Conservation (phyloP, 108 stramenopile species). For the Nannochloropsis oceanica region DNA sequence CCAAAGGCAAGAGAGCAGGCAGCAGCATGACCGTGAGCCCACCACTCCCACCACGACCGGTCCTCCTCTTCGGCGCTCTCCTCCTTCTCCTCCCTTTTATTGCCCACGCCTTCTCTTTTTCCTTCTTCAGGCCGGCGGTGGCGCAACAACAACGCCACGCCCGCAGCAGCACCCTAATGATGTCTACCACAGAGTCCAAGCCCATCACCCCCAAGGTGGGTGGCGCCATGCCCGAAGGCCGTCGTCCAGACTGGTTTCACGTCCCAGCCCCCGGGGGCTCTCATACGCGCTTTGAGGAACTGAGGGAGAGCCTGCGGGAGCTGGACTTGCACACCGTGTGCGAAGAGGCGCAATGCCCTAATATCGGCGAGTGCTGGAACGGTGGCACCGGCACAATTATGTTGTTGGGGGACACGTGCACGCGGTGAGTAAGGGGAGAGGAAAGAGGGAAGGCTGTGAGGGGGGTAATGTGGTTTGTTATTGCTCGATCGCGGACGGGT, state of each 20-base stretch:
- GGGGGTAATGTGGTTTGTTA: not conserved
- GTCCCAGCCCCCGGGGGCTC: slow-evolving; percentile 28
- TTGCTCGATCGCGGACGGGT: too few species aligned
- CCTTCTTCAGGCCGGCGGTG: too few species aligned
- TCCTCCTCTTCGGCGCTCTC: too few species aligned
- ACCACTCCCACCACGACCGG: too few species aligned
- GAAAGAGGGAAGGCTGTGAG: not conserved
- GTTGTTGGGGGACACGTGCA: slow-evolving; percentile 95
- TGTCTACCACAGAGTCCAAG: not conserved
- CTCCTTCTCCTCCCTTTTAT: too few species aligned
- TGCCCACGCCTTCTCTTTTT: too few species aligned
- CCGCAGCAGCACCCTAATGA: not conserved
- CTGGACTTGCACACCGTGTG: slow-evolving; percentile 84
- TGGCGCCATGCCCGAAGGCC: slow-evolving; percentile 19
- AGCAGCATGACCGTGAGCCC: too few species aligned
- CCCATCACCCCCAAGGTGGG: slow-evolving; percentile 26
- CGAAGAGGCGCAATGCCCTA: slow-evolving; percentile 97
- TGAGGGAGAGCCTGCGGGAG: slow-evolving; percentile 33
- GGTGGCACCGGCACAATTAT: slow-evolving; percentile 98
- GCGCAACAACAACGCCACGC: too few species aligned
- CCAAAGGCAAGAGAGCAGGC: too few species aligned
- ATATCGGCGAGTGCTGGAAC: slow-evolving; percentile 99
- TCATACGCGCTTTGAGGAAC: slow-evolving; percentile 22
- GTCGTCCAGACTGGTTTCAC: slow-evolving; percentile 31
- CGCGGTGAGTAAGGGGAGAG: slow-evolving; percentile 16